These are phyloP conservation scores for Inonotus obliquus DNA, from an alignment of 1,284 basidiomycete species.

Conservation along the genomic window DNA sequence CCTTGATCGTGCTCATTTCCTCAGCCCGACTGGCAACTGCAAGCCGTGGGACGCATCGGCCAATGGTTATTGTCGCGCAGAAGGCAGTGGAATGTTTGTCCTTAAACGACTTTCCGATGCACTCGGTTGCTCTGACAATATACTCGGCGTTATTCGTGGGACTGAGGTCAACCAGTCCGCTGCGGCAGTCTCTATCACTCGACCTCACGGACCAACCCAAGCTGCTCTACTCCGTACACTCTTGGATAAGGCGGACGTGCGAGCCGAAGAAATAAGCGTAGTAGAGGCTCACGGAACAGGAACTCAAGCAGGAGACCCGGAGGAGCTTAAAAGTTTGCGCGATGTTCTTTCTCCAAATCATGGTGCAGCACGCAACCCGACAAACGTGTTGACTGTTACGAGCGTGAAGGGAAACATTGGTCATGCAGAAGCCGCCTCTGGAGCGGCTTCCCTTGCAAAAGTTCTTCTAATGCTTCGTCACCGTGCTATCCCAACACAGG, in stretches of 20 bases:
- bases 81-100: slow-evolving; percentile 65
- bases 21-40: slow-evolving; percentile 63
- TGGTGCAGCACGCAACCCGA: slow-evolving; percentile 26
- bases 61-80: slow-evolving; percentile 68
- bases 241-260: slow-evolving; percentile 42
- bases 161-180: slow-evolving; percentile 69
- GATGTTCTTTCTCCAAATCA: slow-evolving; percentile 40
- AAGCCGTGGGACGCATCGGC: slow-evolving; percentile 67
- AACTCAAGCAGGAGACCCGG: slow-evolving; percentile 62
- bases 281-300: slow-evolving; percentile 73
- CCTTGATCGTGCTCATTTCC: slow-evolving; percentile 63
- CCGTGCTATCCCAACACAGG: slow-evolving; percentile 50
- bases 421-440: slow-evolving; percentile 71
- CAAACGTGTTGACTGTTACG: slow-evolving; percentile 57
- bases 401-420: slow-evolving; percentile 71
- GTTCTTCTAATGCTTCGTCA: slow-evolving; percentile 63
- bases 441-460: slow-evolving; percentile 65
- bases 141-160: slow-evolving; percentile 63
- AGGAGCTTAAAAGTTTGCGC: slow-evolving; percentile 58
- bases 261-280: slow-evolving; percentile 46
- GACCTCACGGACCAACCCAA: slow-evolving; percentile 62
- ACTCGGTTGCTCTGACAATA: slow-evolving; percentile 54
- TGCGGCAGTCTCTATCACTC: slow-evolving; percentile 60
- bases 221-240: slow-evolving; percentile 46
- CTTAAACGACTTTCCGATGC: slow-evolving; percentile 67